Percentiles rank a stretch among this genome's conserved stretches.
Conservation (phyloP, 176 grass and related monocot species). For the Oryza brachyantha region DNA sequence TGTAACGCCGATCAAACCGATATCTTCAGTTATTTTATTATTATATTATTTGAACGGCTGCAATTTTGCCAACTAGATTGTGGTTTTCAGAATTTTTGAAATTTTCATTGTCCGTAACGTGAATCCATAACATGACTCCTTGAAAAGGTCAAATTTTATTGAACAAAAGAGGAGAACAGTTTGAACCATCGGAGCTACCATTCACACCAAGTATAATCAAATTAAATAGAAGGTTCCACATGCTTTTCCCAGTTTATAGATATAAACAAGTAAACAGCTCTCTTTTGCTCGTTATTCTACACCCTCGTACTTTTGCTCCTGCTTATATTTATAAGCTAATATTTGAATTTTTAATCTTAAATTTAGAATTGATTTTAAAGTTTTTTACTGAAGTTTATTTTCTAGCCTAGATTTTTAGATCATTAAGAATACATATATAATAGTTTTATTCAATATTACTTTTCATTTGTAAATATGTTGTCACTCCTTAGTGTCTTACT, state of each 20-base stretch:
- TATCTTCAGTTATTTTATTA: background rate
- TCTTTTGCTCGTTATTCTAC: background rate
- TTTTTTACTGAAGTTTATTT: too few species aligned
- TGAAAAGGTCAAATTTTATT: background rate
- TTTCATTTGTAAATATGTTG: too few species aligned
- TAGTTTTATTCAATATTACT: too few species aligned
- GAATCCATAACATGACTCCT: background rate
- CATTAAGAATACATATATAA: too few species aligned
- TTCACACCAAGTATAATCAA: background rate
- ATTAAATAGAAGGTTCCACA: background rate
- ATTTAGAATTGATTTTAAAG: too few species aligned
- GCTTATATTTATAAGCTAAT: too few species aligned
- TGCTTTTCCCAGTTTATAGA: background rate
- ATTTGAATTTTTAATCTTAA: too few species aligned
- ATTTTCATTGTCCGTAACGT: background rate
- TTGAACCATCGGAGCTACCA: background rate
- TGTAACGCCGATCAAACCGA: background rate
- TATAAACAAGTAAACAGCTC: background rate
- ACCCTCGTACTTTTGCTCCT: too few species aligned
- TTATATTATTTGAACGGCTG: conserved; percentile 16
- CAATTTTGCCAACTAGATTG: background rate
- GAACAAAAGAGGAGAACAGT: background rate
- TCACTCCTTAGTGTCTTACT: too few species aligned
- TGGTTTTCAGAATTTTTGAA: background rate
- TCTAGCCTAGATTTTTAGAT: too few species aligned